Conservation (phyloP, 2,329 filamentous ascomycete genomes). For the Lomentospora prolificans region DNA sequence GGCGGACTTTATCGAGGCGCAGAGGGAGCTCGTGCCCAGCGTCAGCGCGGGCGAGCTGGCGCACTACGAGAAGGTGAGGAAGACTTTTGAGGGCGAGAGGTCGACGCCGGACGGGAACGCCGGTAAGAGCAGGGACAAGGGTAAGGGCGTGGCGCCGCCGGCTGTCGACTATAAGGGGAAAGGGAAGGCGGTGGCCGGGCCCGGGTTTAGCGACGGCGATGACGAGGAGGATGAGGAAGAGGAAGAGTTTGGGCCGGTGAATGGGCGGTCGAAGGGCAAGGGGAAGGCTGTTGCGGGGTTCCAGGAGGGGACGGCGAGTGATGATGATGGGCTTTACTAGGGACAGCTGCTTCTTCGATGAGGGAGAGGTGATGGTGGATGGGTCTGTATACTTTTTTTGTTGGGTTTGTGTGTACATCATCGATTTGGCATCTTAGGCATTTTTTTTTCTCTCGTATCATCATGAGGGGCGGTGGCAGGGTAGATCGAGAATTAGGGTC, state of each 20-base stretch:
- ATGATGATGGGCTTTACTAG: conserved; percentile 47
- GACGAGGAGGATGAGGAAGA: conserved; percentile 49
- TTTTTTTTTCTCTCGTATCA: no score
- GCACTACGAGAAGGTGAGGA: conserved; percentile 80
- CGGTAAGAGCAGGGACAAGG: conserved; percentile 18
- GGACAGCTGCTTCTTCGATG: not conserved
- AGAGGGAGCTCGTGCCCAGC: conserved; percentile 81
- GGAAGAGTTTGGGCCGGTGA: conserved; percentile 21
- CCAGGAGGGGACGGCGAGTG: conserved; percentile 42
- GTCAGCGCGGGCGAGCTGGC: conserved; percentile 86
- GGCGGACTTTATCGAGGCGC: conserved; percentile 74
- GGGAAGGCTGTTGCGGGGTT: conserved; percentile 44
- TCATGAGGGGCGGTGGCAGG: no score
- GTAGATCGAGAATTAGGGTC: no score
- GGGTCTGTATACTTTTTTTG: not conserved
- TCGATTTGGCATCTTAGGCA: no score
- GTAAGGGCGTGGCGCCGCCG: conserved; percentile 15
- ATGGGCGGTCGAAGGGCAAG: conserved; percentile 37
- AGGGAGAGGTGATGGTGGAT: not conserved
- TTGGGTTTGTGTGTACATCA: not conserved
- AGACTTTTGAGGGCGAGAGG: conserved; percentile 61
- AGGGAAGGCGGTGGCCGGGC: conserved; percentile 15
- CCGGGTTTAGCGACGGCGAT: conserved; percentile 34
- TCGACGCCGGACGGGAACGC: conserved; percentile 28
- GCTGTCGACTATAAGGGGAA: conserved; percentile 19